Evolutionary conservation across 1,284 basidiomycete species (phyloP), one percentile per base, ranked within the genome.

Genomic region (Golubevia sp.): DNA sequence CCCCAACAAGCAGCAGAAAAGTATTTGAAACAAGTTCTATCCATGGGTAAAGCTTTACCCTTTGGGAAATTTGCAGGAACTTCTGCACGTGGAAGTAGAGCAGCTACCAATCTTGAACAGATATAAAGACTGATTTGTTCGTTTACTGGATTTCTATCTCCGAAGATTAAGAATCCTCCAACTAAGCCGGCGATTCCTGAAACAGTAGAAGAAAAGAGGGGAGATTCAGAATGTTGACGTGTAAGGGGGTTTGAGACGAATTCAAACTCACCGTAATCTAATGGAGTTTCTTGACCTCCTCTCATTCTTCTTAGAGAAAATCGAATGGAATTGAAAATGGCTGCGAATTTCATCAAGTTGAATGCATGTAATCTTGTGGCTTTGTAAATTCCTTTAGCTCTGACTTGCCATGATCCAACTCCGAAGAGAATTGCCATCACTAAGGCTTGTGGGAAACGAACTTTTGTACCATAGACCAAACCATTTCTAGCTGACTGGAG

Each of bases 1-100:
- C 77, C 79, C 80, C 80, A 83, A n/a, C 77, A 72, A 34, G 80
- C n/a, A n/a, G 79, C 79, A 8, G 80, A 79, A 58, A 79, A 81
- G 13, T 68, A 66, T 8, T 73, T 70, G 60, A 82, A 81, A 56
- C 75, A 71, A 24, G 56, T 65, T 51, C 64, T 67, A 65, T 82
- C 73, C 3, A 76, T 74, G 2, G 80, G 79, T 20, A 74, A 70
- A 11, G 77, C 76, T 56, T 77, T 77, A 23, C 67, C 66, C 15
- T 59, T 51, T 13, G 80, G 80, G 61, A 71, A 82, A 60, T 73
- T 63, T 20, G 64, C 58, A 0, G 71, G 66, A 6, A 78, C 77
- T 20, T 71, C 56, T 6, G 73, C 74, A 7, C 80, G 64, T 2
- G 80, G 80, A 13, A 83, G 62, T 49, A 83, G 68, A 13, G 38